Evolutionary conservation across 352 stramenopile species (phyloP).

Genomic region (Phytophthora pluvialis): DNA sequence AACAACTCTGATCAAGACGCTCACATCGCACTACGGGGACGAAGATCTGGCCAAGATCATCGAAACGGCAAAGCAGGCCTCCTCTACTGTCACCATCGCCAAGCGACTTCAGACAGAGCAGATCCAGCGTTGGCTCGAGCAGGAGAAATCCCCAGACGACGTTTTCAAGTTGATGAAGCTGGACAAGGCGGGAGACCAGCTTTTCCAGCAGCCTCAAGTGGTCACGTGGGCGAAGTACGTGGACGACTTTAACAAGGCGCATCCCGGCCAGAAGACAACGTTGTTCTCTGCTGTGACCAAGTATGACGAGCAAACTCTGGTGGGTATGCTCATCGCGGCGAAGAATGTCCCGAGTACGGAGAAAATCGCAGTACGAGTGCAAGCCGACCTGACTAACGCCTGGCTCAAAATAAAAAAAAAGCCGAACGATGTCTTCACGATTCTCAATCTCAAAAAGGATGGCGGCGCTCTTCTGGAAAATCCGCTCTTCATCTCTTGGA

Average conservation of each 20-base stretch:
- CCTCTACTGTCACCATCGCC: too few relatives aligned
- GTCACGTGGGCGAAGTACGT: constrained; percentile 8
- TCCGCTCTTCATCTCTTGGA: neutral
- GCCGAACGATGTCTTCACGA: neutral
- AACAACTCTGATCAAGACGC: constrained; percentile 13
- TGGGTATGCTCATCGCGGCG: constrained; percentile 11
- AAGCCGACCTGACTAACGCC: constrained; percentile 5
- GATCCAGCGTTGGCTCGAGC: too few relatives aligned
- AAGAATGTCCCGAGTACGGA: constrained; percentile 5
- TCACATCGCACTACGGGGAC: constrained; percentile 6
- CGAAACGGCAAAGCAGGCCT: too few relatives aligned
- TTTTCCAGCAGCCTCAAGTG: constrained; percentile 14
- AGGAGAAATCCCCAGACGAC: constrained; percentile 8
- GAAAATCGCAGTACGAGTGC: constrained; percentile 6
- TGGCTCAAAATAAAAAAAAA: constrained; percentile 5
- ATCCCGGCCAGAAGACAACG: neutral
- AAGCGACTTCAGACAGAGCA: too few relatives aligned
- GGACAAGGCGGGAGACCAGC: constrained; percentile 1
- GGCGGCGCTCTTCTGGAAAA: neutral
- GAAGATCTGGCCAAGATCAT: constrained; percentile 12
- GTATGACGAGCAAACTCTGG: constrained; percentile 4
- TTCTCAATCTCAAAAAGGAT: neutral
- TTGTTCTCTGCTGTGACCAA: neutral
- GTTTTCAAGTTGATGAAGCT: constrained; percentile 15
- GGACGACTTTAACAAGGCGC: constrained; percentile 15